These are phyloP conservation scores for Cyathus striatus DNA, from an alignment of 768 basidiomycete genomes.

Conservation along the genomic window DNA sequence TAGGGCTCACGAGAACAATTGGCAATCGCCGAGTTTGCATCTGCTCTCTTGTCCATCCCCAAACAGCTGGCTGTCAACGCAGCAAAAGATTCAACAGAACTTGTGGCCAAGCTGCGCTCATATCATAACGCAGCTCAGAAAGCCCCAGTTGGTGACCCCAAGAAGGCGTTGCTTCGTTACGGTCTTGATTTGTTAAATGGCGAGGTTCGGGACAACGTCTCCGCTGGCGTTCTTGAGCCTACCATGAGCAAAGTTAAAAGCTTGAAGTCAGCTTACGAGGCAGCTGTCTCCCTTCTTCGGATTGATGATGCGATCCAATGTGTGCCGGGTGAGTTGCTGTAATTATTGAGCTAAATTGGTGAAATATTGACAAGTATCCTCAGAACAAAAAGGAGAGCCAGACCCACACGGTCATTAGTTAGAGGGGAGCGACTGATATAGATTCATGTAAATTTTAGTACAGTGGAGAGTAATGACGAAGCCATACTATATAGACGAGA, in stretches of 20 bases:
- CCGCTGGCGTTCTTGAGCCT: conserved; percentile 94
- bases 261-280: conserved; percentile 95
- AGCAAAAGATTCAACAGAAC: conserved; percentile 95
- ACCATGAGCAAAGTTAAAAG: conserved; percentile 96
- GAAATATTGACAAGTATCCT: no score
- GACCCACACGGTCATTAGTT: no score
- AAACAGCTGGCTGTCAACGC: conserved; percentile 97
- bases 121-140: conserved; percentile 97
- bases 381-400: no score
- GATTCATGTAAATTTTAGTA: no score
- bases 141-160: conserved; percentile 85
- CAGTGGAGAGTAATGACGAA: no score
- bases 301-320: conserved; percentile 97
- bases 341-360: no score
- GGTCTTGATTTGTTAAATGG: conserved; percentile 94
- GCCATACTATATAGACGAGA: no score
- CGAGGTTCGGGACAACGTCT: conserved; percentile 90
- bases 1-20: conserved; percentile 98
- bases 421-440: no score
- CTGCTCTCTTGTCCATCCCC: conserved; percentile 88
- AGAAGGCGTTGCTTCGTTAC: conserved; percentile 85
- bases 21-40: conserved; percentile 98
- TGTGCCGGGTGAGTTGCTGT: conserved; percentile 79
- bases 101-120: conserved; percentile 93
- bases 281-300: conserved; percentile 88